Evolutionary conservation across 2,329 filamentous ascomycete genomes (phyloP), one percentile per base, ranked within the genome.

Genomic region (Allantophomopsis cytisporea): DNA sequence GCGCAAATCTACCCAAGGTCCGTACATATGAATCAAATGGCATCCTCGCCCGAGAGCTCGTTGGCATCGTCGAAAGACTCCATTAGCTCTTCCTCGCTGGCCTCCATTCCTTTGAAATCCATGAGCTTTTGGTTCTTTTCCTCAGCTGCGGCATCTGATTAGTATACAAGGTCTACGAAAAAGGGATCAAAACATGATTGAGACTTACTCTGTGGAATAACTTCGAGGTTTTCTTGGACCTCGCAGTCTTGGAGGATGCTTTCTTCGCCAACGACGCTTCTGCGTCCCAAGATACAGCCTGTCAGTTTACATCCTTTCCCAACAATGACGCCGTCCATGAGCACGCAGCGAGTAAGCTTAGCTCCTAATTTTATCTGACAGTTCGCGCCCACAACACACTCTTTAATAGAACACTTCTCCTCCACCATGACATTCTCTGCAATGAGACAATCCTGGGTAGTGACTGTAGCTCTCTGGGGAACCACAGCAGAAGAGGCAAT

Each of bases 301-400:
- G 83, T 91, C 38, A 96, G 65, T 57, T 86, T 86, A 54, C 81
- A 88, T 34, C 82, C 80, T 51, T 85, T 83, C 12, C 85, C 88
- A 11, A 98, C 71, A 7, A 84, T 78, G 1, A 84, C 88, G 3
- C 85, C 85, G 44, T 96, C 89, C 86, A 96, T 95, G 15, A 96
- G 64, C 36, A 96, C 61, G 59, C 89, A 96, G 47, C 88, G 75
- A n/a, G 77, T 79, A 35, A 98, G 62, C 47, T 88, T 83, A 21
- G 83, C 86, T n/a, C 87, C 86, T 49, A 81, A 78, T 45, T 80
- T 78, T 47, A 98, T 89, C 51, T 83, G 80, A 57, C 86, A 94
- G 50, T 85, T 86, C 4, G 84, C 76, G 2, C 91, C 91, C 32
- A 98, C 76, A 21, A 95, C 85, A 31, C 71, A 82, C 59, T 94